A percentile compares a stretch with the other conserved stretches of the same genome.
phyloP scores from a whole-genome alignment of 2,329 filamentous ascomycete genomes.

The Microsporum audouinii region DNA sequence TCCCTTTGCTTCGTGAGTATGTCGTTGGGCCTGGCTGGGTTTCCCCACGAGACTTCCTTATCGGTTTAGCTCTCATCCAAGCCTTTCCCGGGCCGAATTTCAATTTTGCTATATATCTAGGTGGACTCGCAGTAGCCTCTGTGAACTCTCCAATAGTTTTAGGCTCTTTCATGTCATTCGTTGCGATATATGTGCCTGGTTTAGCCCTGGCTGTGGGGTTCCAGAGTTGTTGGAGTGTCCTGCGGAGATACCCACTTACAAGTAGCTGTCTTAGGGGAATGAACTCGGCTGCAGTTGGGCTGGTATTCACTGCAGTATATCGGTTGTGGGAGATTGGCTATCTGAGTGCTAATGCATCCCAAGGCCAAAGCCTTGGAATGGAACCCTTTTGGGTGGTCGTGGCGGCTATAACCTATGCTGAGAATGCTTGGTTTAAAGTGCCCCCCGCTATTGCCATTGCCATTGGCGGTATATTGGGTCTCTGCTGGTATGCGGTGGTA shows the following conservation, averaged over 20 bases:
- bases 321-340: conserved; percentile 52
- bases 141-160: conserved; percentile 22
- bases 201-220: conserved; percentile 26
- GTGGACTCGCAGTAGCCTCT: conserved; percentile 38
- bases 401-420: conserved; percentile 40
- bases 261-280: conserved; percentile 43
- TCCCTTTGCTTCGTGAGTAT: conserved; percentile 49
- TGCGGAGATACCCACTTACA: conserved; percentile 39
- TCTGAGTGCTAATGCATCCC: conserved; percentile 39
- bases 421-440: conserved; percentile 39
- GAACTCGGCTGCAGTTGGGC: conserved; percentile 49
- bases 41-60: conserved; percentile 56
- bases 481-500: conserved; percentile 39
- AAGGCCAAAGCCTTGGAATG: conserved; percentile 43
- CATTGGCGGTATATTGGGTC: conserved; percentile 37
- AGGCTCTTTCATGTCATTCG: conserved; percentile 42
- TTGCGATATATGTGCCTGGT: conserved; percentile 34
- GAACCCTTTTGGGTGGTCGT: conserved; percentile 56
- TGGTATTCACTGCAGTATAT: conserved; percentile 55
- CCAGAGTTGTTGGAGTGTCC: conserved; percentile 43
- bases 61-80: conserved; percentile 61
- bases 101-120: conserved; percentile 47
- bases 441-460: conserved; percentile 36
- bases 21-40: conserved; percentile 61
- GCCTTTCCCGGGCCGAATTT: conserved; percentile 51